Conservation (phyloP, 108 stramenopile species). For the Asterionellopsis glacialis region DNA sequence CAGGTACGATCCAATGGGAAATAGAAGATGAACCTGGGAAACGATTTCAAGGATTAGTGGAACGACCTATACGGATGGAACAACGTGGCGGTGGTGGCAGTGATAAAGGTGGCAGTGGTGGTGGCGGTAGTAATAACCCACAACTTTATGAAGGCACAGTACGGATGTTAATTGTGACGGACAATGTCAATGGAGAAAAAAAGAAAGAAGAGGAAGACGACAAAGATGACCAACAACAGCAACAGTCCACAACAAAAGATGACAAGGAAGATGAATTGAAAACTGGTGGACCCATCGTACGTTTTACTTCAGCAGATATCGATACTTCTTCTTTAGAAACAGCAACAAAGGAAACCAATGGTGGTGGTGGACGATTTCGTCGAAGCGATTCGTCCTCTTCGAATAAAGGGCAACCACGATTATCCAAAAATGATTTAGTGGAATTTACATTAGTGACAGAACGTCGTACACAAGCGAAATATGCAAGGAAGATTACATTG, state of each 20-base stretch:
- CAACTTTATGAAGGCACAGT: conserved; percentile 18
- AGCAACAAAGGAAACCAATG: not conserved
- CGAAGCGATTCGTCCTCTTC: not conserved
- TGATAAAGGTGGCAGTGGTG: not conserved
- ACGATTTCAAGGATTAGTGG: conserved; percentile 43
- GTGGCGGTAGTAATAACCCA: conserved; percentile 8
- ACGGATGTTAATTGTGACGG: conserved; percentile 10
- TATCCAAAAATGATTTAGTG: conserved; percentile 55
- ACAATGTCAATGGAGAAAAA: conserved; percentile 6
- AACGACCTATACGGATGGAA: conserved; percentile 21
- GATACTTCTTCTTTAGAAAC: not conserved
- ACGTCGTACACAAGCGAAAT: conserved; percentile 48
- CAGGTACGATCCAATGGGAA: conserved; percentile 70
- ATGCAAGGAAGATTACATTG: conserved; percentile 51
- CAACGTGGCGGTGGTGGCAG: conserved; percentile 11
- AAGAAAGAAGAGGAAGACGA: conserved; percentile 3
- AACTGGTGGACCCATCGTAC: conserved; percentile 11
- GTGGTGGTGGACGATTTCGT: not conserved
- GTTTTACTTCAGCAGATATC: conserved; percentile 1
- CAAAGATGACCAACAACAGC: not conserved
- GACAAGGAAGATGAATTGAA: not conserved
- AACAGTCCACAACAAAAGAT: not conserved
- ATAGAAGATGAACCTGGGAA: conserved; percentile 48
- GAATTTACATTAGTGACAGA: conserved; percentile 58
- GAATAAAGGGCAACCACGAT: not conserved